Base-by-base conservation (phyloP, 2,329 filamentous ascomycete genomes). In the Pseudogymnoascus sp. region DNA sequence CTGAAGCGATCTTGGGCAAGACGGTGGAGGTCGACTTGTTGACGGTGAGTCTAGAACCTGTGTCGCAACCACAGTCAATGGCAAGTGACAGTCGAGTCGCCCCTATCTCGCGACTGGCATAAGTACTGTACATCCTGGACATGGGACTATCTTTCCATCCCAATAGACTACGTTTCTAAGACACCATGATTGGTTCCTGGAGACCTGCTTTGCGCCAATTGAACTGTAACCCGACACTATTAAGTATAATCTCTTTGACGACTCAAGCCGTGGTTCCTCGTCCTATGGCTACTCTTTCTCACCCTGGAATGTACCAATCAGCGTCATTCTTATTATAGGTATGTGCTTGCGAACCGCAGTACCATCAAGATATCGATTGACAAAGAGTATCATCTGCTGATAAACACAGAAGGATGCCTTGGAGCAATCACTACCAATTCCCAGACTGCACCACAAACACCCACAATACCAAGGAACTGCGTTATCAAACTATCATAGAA, bases 1-100 rank as follows among this genome's bases (percentile, higher is more conserved):
- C 72, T 2, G 46, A 65, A 14, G 61, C 65, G 11, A 63, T 72
- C 3, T 67, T 71, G 31, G 64, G 67, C 28, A 61, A 70, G 61
- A 69, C 71, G 28, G 56, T 62, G 12, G 53, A 63, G 8, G 68
- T 67, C 14, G 66, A 68, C 46, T 56, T 56, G 21, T 28, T 56
- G 21, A 56, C 23, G 18, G 46, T 25, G 28, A 21, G 60, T 34
- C 14, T 12, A 34, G 60, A 61, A 38, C 56, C 23, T 60, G 12
- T 34, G 31, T 16, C n/a, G 18, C 56, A 38, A 60, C 7, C 25
- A 36, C 28, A 25, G 34, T 60, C 28, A 14, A 34, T 34, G 31
- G 56, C 46, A 56, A 28, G 46, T 56, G 46, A 11, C 21, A 28
- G n/a, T 56, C 3, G 28, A 56, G 46, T 56, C 21, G 21, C 21